Evolutionary conservation across 768 basidiomycete genomes (phyloP).

Genomic region (Cystobasidiopsis lactophilus): DNA sequence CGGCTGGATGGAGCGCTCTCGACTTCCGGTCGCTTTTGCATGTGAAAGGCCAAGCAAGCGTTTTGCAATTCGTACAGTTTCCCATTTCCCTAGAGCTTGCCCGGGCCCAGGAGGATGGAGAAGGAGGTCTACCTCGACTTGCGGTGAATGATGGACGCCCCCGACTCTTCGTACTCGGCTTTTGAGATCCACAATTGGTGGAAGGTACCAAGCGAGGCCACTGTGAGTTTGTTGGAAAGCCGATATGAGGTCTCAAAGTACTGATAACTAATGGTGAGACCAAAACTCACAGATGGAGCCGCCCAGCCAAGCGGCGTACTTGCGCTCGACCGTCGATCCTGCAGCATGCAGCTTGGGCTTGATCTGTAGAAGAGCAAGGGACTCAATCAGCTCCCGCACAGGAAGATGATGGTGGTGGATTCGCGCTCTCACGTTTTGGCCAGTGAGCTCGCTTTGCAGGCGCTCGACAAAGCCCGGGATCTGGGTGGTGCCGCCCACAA

Average conservation of each 20-base stretch:
- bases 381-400: not conserved
- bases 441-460: slow-evolving; percentile 44
- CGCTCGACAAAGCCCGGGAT: slow-evolving; percentile 71
- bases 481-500: slow-evolving; percentile 80
- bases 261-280: no score
- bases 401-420: not conserved
- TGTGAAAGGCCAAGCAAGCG: no score
- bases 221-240: no score
- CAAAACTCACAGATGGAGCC: slow-evolving; percentile 86
- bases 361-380: slow-evolving; percentile 16
- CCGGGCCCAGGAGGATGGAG: no score
- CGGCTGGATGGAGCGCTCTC: no score
- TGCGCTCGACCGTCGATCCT: slow-evolving; percentile 68
- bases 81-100: no score
- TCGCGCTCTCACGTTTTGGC: not conserved
- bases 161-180: slow-evolving; percentile 61
- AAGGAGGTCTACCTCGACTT: slow-evolving; percentile 15
- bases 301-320: slow-evolving; percentile 85
- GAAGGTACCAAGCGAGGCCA: slow-evolving; percentile 88
- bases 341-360: slow-evolving; percentile 82
- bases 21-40: no score
- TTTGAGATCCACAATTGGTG: slow-evolving; percentile 83
- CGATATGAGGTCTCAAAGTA: no score
- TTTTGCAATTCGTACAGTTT: no score
- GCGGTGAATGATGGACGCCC: slow-evolving; percentile 16